A percentile compares a stretch with the other conserved stretches of the same genome.
Conservation (phyloP, 768 basidiomycete genomes). For the Imleria badia region DNA sequence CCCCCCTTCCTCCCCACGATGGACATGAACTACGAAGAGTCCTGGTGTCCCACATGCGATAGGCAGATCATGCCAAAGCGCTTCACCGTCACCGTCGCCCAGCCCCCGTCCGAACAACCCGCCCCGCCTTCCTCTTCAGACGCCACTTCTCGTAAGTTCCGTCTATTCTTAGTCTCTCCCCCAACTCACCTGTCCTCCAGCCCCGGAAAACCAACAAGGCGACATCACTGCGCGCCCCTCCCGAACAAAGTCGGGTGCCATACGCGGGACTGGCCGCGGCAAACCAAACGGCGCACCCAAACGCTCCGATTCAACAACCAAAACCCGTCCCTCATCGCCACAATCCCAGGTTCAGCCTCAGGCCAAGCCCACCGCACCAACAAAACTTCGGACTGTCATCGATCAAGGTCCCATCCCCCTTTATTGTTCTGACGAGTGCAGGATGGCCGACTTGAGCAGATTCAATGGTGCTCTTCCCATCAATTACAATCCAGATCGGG, state of each 20-base stretch:
- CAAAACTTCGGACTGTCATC: slow-evolving; percentile 66
- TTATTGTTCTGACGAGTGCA: slow-evolving; percentile 82
- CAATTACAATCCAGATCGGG: slow-evolving; percentile 48
- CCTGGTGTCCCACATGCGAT: slow-evolving; percentile 82
- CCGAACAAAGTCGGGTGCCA: slow-evolving; percentile 36
- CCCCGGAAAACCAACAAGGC: slow-evolving; percentile 30
- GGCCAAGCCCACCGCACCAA: slow-evolving; percentile 30
- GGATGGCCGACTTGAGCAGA: slow-evolving; percentile 54
- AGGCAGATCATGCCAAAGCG: slow-evolving; percentile 81
- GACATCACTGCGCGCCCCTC: slow-evolving; percentile 29
- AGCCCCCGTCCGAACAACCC: slow-evolving; percentile 15
- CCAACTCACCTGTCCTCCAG: slow-evolving; percentile 13
- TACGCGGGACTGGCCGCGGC: slow-evolving; percentile 56
- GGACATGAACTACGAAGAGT: slow-evolving; percentile 54
- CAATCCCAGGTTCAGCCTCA: slow-evolving; percentile 23
- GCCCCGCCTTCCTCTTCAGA: slow-evolving; percentile 39
- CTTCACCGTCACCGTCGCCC: slow-evolving; percentile 46
- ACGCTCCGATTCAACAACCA: slow-evolving; percentile 29
- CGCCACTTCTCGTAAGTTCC: slow-evolving; percentile 37
- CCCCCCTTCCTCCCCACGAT: slow-evolving; percentile 20
- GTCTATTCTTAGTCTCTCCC: background rate
- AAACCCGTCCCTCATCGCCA: slow-evolving; percentile 12
- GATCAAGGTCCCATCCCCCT: slow-evolving; percentile 79
- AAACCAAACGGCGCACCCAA: slow-evolving; percentile 59
- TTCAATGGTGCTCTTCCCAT: slow-evolving; percentile 41